These are phyloP conservation scores for Peronospora destructor DNA, from an alignment of 352 stramenopile genomes.

Conservation along the genomic window DNA sequence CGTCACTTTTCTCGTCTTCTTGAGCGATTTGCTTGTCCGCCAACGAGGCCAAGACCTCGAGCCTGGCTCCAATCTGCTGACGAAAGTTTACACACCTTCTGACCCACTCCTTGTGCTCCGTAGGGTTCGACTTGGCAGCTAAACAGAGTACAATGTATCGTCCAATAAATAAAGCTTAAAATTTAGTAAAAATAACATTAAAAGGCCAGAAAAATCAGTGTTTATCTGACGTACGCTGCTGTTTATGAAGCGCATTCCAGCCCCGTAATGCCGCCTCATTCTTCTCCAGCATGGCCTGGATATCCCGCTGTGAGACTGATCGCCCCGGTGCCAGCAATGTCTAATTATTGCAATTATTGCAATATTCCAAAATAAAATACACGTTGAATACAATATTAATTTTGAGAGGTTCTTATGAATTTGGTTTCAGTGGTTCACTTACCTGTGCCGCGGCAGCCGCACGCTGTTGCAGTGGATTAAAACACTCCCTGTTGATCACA, in stretches of 20 bases:
- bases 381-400: too few species aligned
- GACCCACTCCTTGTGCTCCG: constrained; percentile 73
- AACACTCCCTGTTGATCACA: constrained; percentile 10
- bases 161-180: neutral
- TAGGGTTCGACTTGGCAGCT: constrained; percentile 44
- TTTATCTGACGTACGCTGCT: constrained; percentile 50
- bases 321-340: constrained; percentile 36
- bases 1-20: constrained; percentile 37
- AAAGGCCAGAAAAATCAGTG: neutral
- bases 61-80: constrained; percentile 62
- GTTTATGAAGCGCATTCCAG: constrained; percentile 66
- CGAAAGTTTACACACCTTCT: constrained; percentile 52
- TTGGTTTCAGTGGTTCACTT: constrained; percentile 1
- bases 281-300: constrained; percentile 82
- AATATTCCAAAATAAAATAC: too few species aligned
- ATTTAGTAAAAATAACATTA: neutral
- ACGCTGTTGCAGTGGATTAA: constrained; percentile 49
- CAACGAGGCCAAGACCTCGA: constrained; percentile 71
- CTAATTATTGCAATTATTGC: constrained; percentile 3
- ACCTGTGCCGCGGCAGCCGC: constrained; percentile 53
- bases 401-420: neutral
- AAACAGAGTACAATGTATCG: constrained; percentile 1
- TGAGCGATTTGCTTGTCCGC: constrained; percentile 74
- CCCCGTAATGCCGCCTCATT: constrained; percentile 69
- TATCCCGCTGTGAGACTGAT: constrained; percentile 52